Evolutionary conservation across 2,329 filamentous ascomycete genomes (phyloP).

Genomic region (Aspergillus awamori): DNA sequence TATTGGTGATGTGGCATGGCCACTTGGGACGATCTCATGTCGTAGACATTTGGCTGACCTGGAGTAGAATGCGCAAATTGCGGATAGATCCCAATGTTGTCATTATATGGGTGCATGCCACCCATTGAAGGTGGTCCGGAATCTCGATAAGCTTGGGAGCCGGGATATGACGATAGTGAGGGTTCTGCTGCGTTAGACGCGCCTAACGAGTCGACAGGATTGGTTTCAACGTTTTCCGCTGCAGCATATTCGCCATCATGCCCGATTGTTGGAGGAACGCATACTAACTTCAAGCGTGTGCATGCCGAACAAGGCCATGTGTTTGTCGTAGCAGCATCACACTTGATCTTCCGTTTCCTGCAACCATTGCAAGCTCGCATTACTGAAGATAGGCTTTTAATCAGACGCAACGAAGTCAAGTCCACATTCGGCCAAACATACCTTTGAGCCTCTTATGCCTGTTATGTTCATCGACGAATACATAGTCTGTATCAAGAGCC

Average conservation of each 20-base stretch:
- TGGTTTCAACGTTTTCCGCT: constrained; percentile 33
- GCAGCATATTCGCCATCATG: constrained; percentile 61
- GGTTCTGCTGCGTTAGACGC: constrained; percentile 48
- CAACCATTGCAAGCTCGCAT: constrained; percentile 98
- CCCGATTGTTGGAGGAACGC: constrained; percentile 82
- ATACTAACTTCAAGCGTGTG: constrained; percentile 86
- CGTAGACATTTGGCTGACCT: constrained; percentile 35
- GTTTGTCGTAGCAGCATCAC: constrained; percentile 94
- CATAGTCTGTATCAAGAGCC: constrained; percentile 75
- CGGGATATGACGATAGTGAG: constrained; percentile 56
- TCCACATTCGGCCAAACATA: constrained; percentile 45
- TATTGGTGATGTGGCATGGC: constrained; percentile 32
- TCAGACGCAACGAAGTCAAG: neutral
- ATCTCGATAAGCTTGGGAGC: constrained; percentile 49
- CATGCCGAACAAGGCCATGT: constrained; percentile 97
- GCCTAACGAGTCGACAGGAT: constrained; percentile 24
- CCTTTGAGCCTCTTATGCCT: constrained; percentile 95
- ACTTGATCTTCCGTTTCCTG: constrained; percentile 94
- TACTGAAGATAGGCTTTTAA: constrained; percentile 57
- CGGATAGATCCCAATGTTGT: constrained; percentile 44
- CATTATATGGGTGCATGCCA: constrained; percentile 47
- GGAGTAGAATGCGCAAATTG: constrained; percentile 38
- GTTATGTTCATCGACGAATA: constrained; percentile 98
- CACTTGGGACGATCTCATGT: constrained; percentile 36
- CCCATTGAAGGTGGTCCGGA: constrained; percentile 56